Evolutionary conservation across 1,139 yeast species (phyloP), one percentile per base, ranked within the genome.

Genomic region (Zygoascus meyerae): DNA sequence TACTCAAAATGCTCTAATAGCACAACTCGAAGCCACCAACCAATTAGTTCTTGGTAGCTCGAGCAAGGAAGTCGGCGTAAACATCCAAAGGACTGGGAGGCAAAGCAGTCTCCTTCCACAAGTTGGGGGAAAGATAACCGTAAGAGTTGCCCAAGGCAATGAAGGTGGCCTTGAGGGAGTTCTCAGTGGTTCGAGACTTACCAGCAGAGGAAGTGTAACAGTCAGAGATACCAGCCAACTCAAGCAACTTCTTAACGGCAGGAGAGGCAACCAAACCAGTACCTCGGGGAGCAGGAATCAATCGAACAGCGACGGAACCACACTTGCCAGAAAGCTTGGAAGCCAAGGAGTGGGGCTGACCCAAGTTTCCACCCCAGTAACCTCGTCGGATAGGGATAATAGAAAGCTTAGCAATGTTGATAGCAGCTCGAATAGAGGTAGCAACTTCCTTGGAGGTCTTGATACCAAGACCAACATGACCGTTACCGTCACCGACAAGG

Each of bases 211-310:
- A 81, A 66, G 98, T 94, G 87, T 90, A 92, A 67, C 94, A 95
- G 78, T 92, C 99, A 78, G 90, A 95, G 74, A 92, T 86, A 86
- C 99, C 99, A 70, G 97, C 98, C 73, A 92, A 86, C 80, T 90
- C 95, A 79, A 94, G 79, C 77, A 92, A 83, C 79, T 89, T 89
- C 86, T 89, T 92, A 74, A 92, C 97, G 65, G 95, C 96, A 74
- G 98, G 98, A 65, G 98, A 94, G 71, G 99, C 99, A 66, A 92
- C 97, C 71, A 92, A 87, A 84, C 97, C 97, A 74, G 95, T 89
- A 90, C 99, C 99, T 83, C 99, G 94, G 83, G 99, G 98, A 64
- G 99, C 99, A 75, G 99, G 99, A 71, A 92, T 90, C 73, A 92
- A 85, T 86, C 97, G 90, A 64, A 89, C 95, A 58, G 83, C 74